These are phyloP conservation scores for Tolypocladium pustulatum DNA, from an alignment of 2,329 filamentous ascomycete species.

Conservation along the genomic window DNA sequence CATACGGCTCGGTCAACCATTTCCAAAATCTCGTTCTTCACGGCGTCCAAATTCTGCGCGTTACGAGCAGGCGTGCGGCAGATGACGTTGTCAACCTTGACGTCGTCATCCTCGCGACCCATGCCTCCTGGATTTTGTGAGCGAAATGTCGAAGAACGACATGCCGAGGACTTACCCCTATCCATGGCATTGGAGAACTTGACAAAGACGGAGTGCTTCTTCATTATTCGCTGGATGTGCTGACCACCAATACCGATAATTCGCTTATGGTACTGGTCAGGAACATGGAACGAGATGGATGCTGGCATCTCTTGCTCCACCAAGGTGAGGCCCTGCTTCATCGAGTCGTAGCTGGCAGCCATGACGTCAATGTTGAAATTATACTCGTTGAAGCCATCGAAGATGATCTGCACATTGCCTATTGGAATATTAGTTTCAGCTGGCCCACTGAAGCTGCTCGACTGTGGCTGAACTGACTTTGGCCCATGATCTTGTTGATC, in stretches of 20 bases:
- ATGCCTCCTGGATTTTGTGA: constrained; percentile 40
- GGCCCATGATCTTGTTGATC: constrained; percentile 99
- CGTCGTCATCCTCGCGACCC: constrained; percentile 92
- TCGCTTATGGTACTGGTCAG: constrained; percentile 97
- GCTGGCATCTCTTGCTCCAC: constrained; percentile 99
- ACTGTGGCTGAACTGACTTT: constrained; percentile 43
- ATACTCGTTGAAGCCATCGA: constrained; percentile 98
- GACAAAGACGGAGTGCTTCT: constrained; percentile 99
- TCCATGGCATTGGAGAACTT: constrained; percentile 99
- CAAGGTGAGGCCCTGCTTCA: constrained; percentile 82
- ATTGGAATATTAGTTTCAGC: neutral
- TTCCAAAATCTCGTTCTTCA: constrained; percentile 98
- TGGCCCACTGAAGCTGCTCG: too few species aligned
- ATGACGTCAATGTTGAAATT: constrained; percentile 99
- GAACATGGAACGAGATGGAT: constrained; percentile 97
- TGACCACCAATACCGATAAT: constrained; percentile 98
- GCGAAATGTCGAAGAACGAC: constrained; percentile 2
- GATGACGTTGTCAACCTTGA: constrained; percentile 98
- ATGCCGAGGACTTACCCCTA: constrained; percentile 42
- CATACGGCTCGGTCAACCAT: constrained; percentile 92
- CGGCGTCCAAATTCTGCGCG: constrained; percentile 88
- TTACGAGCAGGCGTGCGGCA: constrained; percentile 95
- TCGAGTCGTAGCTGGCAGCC: constrained; percentile 82
- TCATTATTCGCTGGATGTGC: constrained; percentile 99
- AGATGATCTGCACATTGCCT: constrained; percentile 96